phyloP scores from a whole-genome alignment of 805 yeast species.

The Yamadazyma olivae region DNA sequence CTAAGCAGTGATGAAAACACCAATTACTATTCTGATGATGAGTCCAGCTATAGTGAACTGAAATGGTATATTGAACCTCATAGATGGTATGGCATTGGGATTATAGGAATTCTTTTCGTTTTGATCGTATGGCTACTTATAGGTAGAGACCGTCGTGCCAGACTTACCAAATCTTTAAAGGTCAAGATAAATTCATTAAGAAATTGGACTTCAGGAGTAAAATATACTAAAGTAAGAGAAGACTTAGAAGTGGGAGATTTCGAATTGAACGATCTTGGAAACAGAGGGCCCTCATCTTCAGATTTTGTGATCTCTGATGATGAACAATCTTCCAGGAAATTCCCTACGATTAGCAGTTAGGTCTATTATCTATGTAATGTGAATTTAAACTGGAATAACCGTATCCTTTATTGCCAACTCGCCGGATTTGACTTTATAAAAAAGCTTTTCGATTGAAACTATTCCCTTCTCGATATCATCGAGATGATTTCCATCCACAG shows the following conservation, averaged over 20 bases:
- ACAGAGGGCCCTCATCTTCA: no score
- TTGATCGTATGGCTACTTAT: constrained; percentile 30
- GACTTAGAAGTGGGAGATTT: constrained; percentile 10
- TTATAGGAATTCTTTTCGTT: constrained; percentile 23
- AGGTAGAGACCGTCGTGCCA: constrained; percentile 24
- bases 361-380: no score
- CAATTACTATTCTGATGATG: constrained; percentile 30
- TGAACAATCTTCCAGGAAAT: no score
- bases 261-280: constrained; percentile 8
- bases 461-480: constrained; percentile 20
- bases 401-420: constrained; percentile 19
- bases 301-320: constrained; percentile 1
- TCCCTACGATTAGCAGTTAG: no score
- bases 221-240: constrained; percentile 1
- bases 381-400: neutral
- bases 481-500: constrained; percentile 19
- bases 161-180: constrained; percentile 9
- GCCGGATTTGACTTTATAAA: constrained; percentile 20
- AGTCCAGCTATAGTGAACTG: constrained; percentile 26
- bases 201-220: neutral
- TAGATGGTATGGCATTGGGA: constrained; percentile 36
- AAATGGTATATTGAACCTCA: constrained; percentile 44
- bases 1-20: constrained; percentile 19
- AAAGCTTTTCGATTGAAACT: constrained; percentile 18
- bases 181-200: constrained; percentile 1